Evolutionary conservation across 257 asterid genomes (phyloP).

Genomic region (Leptodermis oblonga): DNA sequence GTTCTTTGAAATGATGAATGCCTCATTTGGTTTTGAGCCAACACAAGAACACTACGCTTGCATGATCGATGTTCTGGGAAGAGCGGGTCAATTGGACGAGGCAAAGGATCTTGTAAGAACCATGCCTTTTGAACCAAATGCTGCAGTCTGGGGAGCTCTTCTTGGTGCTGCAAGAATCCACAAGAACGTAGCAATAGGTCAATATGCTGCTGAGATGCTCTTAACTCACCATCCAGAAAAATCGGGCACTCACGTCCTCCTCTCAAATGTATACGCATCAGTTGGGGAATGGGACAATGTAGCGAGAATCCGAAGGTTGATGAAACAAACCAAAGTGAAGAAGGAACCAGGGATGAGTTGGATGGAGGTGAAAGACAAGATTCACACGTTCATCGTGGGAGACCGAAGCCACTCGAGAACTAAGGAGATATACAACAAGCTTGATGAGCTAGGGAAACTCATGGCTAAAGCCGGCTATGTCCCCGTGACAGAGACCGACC

Average conservation of each 20-base stretch:
- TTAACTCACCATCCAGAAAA: conserved; percentile 60
- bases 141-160: conserved; percentile 71
- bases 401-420: conserved; percentile 57
- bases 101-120: conserved; percentile 44
- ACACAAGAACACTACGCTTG: conserved; percentile 80
- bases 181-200: conserved; percentile 61
- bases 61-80: conserved; percentile 76
- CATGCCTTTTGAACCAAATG: conserved; percentile 73
- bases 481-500: conserved; percentile 59
- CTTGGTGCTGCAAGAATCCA: conserved; percentile 77
- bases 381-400: conserved; percentile 71
- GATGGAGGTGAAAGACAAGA: conserved; percentile 64
- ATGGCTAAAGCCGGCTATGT: conserved; percentile 70
- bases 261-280: conserved; percentile 70
- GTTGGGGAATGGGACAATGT: conserved; percentile 66
- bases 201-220: conserved; percentile 56
- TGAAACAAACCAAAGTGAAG: conserved; percentile 65
- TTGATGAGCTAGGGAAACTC: conserved; percentile 47
- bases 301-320: conserved; percentile 42
- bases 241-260: conserved; percentile 66
- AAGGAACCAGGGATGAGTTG: conserved; percentile 92
- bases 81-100: conserved; percentile 63
- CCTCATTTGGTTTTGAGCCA: conserved; percentile 48
- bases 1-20: conserved; percentile 53
- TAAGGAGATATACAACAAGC: conserved; percentile 57